phyloP scores from a whole-genome alignment of 176 grass and related monocot species.

The Leersia perrieri region DNA sequence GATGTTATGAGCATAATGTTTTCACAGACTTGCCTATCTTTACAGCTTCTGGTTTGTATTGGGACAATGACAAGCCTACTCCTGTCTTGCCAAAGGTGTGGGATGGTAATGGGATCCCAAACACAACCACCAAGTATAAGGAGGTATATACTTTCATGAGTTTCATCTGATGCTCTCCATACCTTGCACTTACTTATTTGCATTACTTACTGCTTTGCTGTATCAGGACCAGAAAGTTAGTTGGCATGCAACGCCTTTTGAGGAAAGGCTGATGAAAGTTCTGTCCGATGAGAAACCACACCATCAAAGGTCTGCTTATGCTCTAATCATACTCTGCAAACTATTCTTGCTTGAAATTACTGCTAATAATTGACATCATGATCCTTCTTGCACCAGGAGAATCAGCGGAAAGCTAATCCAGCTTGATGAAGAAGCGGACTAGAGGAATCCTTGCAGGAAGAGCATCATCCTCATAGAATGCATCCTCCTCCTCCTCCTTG shows the following conservation, averaged over 20 bases:
- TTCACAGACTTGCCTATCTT: conserved; percentile 50
- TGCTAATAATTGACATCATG: background rate
- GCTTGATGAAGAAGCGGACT: conserved; percentile 19
- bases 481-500: background rate
- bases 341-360: background rate
- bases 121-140: conserved; percentile 80
- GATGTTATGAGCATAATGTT: background rate
- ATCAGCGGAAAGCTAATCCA: conserved; percentile 49
- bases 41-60: conserved; percentile 37
- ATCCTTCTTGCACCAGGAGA: conserved; percentile 20
- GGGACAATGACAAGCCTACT: conserved; percentile 35
- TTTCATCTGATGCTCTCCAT: background rate
- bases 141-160: conserved; percentile 52
- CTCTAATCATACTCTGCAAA: background rate
- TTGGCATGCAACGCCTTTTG: conserved; percentile 85
- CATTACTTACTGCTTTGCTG: background rate
- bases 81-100: conserved; percentile 40
- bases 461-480: background rate
- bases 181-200: background rate
- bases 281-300: conserved; percentile 62
- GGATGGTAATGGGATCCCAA: conserved; percentile 83
- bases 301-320: conserved; percentile 49
- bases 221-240: conserved; percentile 67
- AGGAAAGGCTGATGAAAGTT: conserved; percentile 81
- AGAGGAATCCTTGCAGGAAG: background rate